These are phyloP conservation scores for Colletotrichum eleusines DNA, from an alignment of 2,329 filamentous ascomycete genomes.

Conservation along the genomic window DNA sequence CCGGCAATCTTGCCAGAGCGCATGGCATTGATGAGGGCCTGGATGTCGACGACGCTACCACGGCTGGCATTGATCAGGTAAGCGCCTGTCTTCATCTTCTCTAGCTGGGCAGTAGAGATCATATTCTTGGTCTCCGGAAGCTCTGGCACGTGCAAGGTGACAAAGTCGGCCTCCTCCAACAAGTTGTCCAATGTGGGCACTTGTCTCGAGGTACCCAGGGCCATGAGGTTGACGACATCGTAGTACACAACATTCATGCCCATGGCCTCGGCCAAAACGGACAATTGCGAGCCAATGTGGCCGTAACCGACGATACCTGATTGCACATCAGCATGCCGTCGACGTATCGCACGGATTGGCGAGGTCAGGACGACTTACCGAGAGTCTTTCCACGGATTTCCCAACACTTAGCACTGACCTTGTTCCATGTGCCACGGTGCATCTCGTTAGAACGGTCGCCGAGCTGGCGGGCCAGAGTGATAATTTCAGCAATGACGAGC, in stretches of 20 bases:
- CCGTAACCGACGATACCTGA: slow-evolving; percentile 93
- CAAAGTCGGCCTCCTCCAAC: slow-evolving; percentile 85
- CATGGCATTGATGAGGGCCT: slow-evolving; percentile 89
- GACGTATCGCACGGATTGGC: slow-evolving; percentile 4
- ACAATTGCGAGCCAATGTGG: slow-evolving; percentile 96
- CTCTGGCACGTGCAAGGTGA: slow-evolving; percentile 95
- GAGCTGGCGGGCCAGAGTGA: slow-evolving; percentile 89
- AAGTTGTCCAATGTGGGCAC: slow-evolving; percentile 82
- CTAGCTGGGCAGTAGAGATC: slow-evolving; percentile 84
- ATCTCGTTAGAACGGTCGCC: slow-evolving; percentile 94
- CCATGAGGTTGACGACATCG: slow-evolving; percentile 94
- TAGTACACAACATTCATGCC: slow-evolving; percentile 99
- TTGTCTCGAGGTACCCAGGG: slow-evolving; percentile 87
- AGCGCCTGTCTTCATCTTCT: slow-evolving; percentile 90
- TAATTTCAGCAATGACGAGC: slow-evolving; percentile 94
- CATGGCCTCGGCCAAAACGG: slow-evolving; percentile 95
- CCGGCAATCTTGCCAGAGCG: slow-evolving; percentile 88
- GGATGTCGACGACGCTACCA: slow-evolving; percentile 93
- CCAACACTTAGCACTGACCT: slow-evolving; percentile 97
- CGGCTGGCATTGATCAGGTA: slow-evolving; percentile 98
- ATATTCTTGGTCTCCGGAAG: slow-evolving; percentile 92
- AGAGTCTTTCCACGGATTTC: slow-evolving; percentile 98
- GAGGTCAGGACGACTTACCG: slow-evolving; percentile 61
- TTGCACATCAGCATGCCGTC: slow-evolving; percentile 18
- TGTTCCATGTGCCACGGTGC: slow-evolving; percentile 97